Conservation (phyloP, 140 eudicot species). For the Anethum foeniculum region DNA sequence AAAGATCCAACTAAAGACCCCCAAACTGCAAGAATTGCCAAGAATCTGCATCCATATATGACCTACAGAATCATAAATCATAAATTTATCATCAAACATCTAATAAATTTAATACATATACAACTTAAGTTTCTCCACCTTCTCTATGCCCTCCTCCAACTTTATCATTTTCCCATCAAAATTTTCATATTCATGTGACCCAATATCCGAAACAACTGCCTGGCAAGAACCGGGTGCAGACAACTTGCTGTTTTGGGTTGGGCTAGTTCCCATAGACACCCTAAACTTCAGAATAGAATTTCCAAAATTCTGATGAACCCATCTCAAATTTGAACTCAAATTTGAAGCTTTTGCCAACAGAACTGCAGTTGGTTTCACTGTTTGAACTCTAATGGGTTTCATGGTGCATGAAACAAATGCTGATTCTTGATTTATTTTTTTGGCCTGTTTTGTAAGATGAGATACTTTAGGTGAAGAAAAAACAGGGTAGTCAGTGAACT, state of each 20-base stretch:
- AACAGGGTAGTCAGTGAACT: not conserved
- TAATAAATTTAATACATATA: not conserved
- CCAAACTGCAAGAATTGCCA: constrained; percentile 78
- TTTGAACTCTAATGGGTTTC: not conserved
- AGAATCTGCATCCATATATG: constrained; percentile 69
- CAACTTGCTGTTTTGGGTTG: constrained; percentile 23
- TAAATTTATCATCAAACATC: not conserved
- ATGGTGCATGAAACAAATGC: not conserved
- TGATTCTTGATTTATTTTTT: not conserved
- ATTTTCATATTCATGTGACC: constrained; percentile 23
- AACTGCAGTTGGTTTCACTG: not conserved
- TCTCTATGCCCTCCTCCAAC: constrained; percentile 54
- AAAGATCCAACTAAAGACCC: constrained; percentile 87
- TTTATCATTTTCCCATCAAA: constrained; percentile 23
- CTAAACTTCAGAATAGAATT: constrained; percentile 12
- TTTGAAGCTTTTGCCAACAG: constrained; percentile 12
- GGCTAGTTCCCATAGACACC: constrained; percentile 25
- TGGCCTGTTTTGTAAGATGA: not conserved
- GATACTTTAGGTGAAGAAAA: not conserved
- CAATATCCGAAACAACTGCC: constrained; percentile 7
- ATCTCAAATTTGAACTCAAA: constrained; percentile 19
- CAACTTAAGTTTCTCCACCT: constrained; percentile 25
- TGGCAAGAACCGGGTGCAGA: constrained; percentile 18
- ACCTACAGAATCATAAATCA: constrained; percentile 36
- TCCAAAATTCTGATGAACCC: constrained; percentile 29